Conservation (phyloP, 1,284 basidiomycete genomes). For the Moniliophthora roreri region DNA sequence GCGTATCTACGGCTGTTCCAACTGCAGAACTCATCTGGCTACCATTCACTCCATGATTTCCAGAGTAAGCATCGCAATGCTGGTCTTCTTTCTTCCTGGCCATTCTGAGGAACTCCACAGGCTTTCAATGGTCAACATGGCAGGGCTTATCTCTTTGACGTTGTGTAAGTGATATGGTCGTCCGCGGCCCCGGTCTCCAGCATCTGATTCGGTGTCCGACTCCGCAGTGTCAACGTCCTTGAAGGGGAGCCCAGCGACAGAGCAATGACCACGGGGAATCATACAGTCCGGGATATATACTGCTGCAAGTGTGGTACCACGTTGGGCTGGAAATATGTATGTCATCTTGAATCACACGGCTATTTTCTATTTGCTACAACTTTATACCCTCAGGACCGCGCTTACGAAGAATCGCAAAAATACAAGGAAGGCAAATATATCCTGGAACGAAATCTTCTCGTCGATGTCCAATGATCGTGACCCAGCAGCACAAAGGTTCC, state of each 20-base stretch:
- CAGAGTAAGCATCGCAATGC: slow-evolving; percentile 53
- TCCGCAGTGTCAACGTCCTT: slow-evolving; percentile 81
- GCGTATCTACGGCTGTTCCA: slow-evolving; percentile 89
- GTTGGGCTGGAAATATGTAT: slow-evolving; percentile 98
- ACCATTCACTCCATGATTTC: slow-evolving; percentile 93
- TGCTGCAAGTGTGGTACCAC: slow-evolving; percentile 86
- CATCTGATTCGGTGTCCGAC: slow-evolving; percentile 14
- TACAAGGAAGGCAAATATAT: slow-evolving; percentile 99
- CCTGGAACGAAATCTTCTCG: slow-evolving; percentile 88
- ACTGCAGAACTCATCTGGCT: slow-evolving; percentile 92
- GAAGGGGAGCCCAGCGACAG: slow-evolving; percentile 89
- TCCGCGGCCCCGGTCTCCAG: slow-evolving; percentile 12
- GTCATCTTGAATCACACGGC: slow-evolving; percentile 29
- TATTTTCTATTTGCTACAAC: slow-evolving; percentile 8
- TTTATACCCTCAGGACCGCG: slow-evolving; percentile 68
- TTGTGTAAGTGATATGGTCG: slow-evolving; percentile 64
- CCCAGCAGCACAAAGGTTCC: background rate
- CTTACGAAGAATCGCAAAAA: slow-evolving; percentile 87
- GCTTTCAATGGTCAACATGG: slow-evolving; percentile 96
- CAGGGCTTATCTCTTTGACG: slow-evolving; percentile 89
- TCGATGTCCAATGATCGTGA: slow-evolving; percentile 68
- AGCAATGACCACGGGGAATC: slow-evolving; percentile 95
- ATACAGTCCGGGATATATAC: slow-evolving; percentile 93
- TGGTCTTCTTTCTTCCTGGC: background rate
- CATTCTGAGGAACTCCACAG: slow-evolving; percentile 37